Evolutionary conservation across 78 protist species (phyloP).

Genomic region (Protostelium mycophagum): DNA sequence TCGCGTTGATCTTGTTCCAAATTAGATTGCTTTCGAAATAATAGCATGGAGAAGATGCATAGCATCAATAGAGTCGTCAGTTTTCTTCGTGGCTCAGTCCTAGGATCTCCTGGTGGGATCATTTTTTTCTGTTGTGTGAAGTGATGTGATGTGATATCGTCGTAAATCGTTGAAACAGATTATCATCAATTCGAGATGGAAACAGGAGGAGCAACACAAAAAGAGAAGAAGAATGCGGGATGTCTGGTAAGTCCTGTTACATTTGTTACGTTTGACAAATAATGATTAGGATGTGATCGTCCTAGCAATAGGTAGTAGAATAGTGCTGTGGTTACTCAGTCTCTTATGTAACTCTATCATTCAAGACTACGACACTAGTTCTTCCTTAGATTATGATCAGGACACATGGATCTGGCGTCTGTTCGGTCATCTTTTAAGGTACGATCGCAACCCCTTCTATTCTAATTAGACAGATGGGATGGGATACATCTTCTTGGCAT

Average conservation of each 20-base stretch:
- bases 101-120: not conserved
- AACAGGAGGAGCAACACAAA: not conserved
- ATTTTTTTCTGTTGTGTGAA: not conserved
- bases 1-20: not conserved
- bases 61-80: not conserved
- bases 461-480: slow-evolving; percentile 29
- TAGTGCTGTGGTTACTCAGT: not conserved
- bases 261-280: not conserved
- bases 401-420: not conserved
- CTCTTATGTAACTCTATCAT: not conserved
- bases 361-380: not conserved
- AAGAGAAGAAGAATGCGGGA: not conserved
- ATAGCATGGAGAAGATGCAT: not conserved
- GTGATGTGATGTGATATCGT: not conserved
- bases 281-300: not conserved
- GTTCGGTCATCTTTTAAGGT: not conserved
- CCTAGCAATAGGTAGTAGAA: not conserved
- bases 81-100: not conserved
- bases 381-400: not conserved
- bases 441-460: not conserved
- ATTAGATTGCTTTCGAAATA: not conserved
- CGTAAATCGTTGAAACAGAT: not conserved
- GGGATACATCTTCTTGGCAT: slow-evolving; percentile 35
- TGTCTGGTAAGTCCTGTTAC: not conserved
- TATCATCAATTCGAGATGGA: not conserved